phyloP scores from a whole-genome alignment of 73 alveolate species.

The Paramecium biaurelia region DNA sequence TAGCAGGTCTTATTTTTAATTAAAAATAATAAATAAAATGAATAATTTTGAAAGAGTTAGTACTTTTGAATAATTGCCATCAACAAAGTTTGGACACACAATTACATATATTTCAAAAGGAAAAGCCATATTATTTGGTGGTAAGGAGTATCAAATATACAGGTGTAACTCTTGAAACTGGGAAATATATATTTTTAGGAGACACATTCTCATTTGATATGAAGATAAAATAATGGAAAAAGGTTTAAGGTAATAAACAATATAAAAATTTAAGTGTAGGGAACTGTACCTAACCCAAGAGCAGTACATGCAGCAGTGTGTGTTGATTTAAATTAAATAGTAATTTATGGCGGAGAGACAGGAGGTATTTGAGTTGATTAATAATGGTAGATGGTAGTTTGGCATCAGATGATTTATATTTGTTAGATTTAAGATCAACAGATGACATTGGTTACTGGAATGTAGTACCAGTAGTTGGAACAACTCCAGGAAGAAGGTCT shows the following conservation, averaged over 20 bases:
- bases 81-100: constrained; percentile 92
- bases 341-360: constrained; percentile 97
- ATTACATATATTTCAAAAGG: constrained; percentile 84
- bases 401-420: constrained; percentile 95
- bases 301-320: constrained; percentile 95
- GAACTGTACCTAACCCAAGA: constrained; percentile 94
- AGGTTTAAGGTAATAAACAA: constrained; percentile 75
- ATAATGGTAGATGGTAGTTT: constrained; percentile 86
- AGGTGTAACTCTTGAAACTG: constrained; percentile 93
- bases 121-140: constrained; percentile 93
- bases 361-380: constrained; percentile 79
- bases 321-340: constrained; percentile 88
- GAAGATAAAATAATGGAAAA: constrained; percentile 81
- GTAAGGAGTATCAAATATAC: not conserved
- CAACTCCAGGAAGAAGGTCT: constrained; percentile 95
- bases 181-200: constrained; percentile 89
- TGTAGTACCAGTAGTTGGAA: constrained; percentile 92
- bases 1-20: not conserved
- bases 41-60: constrained; percentile 31
- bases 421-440: constrained; percentile 89
- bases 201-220: constrained; percentile 88
- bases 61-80: constrained; percentile 70
- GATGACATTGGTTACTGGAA: constrained; percentile 92
- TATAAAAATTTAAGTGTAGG: constrained; percentile 67
- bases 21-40: not conserved